Evolutionary conservation across 495 filamentous ascomycete species (phyloP).

Genomic region (Aspergillus cavernicola): DNA sequence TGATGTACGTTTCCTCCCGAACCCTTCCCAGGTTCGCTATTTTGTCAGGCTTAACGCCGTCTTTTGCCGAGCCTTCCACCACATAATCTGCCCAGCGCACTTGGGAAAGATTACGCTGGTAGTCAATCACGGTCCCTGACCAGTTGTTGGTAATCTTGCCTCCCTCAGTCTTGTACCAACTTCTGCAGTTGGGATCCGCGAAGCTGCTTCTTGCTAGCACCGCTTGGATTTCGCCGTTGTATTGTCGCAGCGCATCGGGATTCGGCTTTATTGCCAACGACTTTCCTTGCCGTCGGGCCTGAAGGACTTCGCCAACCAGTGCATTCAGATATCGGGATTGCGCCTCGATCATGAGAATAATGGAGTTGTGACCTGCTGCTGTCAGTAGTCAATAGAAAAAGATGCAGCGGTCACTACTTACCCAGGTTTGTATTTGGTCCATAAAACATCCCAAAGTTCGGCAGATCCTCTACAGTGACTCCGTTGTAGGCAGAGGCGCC

Average conservation of each 20-base stretch:
- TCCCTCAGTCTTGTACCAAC: conserved; percentile 53
- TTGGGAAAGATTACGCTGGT: conserved; percentile 40
- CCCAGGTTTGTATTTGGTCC: conserved; percentile 56
- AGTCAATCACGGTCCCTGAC: conserved; percentile 47
- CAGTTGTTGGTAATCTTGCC: conserved; percentile 57
- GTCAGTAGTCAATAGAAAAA: neutral
- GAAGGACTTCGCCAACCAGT: conserved; percentile 38
- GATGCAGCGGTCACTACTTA: conserved; percentile 10
- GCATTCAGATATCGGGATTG: conserved; percentile 50
- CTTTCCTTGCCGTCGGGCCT: conserved; percentile 32
- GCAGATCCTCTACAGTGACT: conserved; percentile 44
- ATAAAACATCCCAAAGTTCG: conserved; percentile 58
- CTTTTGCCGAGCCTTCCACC: conserved; percentile 33
- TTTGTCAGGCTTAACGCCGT: conserved; percentile 27
- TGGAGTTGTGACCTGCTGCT: conserved; percentile 44
- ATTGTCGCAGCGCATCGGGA: conserved; percentile 29
- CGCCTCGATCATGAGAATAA: conserved; percentile 60
- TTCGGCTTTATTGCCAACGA: conserved; percentile 38
- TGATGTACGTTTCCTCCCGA: conserved; percentile 10
- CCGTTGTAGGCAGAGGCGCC: conserved; percentile 47
- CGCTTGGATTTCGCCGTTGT: conserved; percentile 45
- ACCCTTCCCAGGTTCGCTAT: conserved; percentile 39
- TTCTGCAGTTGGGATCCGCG: conserved; percentile 51
- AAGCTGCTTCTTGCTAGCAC: conserved; percentile 41
- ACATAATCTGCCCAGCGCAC: conserved; percentile 50